These are phyloP conservation scores for Pilatotrama ljubarskyi DNA, from an alignment of 768 basidiomycete genomes.

Conservation along the genomic window DNA sequence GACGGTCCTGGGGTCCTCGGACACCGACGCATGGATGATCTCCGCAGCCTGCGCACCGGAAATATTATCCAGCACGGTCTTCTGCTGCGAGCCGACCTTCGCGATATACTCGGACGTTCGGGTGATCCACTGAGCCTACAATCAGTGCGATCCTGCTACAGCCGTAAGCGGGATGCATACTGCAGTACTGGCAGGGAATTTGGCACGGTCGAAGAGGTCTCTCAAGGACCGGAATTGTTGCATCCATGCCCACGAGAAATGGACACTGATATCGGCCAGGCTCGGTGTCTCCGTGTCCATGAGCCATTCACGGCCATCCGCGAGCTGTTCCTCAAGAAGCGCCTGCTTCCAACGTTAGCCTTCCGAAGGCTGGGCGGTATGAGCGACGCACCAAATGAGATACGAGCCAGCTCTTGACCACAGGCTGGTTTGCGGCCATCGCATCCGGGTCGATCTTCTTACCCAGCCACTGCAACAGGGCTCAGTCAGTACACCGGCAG, in stretches of 20 bases:
- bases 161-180: constrained; percentile 31
- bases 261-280: constrained; percentile 52
- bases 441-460: constrained; percentile 13
- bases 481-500: neutral
- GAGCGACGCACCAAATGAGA: constrained; percentile 47
- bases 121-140: constrained; percentile 45
- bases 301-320: constrained; percentile 57
- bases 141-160: neutral
- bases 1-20: constrained; percentile 40
- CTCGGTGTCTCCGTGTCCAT: constrained; percentile 54
- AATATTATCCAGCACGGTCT: constrained; percentile 32
- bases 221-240: constrained; percentile 32
- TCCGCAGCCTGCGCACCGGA: constrained; percentile 45
- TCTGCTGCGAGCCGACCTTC: constrained; percentile 27
- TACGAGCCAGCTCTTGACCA: constrained; percentile 40
- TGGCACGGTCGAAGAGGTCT: constrained; percentile 38
- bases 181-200: constrained; percentile 43
- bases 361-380: neutral
- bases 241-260: constrained; percentile 51
- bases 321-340: constrained; percentile 45
- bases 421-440: constrained; percentile 35
- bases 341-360: constrained; percentile 22
- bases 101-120: constrained; percentile 40
- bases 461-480: constrained; percentile 13
- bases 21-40: constrained; percentile 38